Evolutionary conservation across 2,329 filamentous ascomycete genomes (phyloP).

Genomic region (Fusarium sp.): DNA sequence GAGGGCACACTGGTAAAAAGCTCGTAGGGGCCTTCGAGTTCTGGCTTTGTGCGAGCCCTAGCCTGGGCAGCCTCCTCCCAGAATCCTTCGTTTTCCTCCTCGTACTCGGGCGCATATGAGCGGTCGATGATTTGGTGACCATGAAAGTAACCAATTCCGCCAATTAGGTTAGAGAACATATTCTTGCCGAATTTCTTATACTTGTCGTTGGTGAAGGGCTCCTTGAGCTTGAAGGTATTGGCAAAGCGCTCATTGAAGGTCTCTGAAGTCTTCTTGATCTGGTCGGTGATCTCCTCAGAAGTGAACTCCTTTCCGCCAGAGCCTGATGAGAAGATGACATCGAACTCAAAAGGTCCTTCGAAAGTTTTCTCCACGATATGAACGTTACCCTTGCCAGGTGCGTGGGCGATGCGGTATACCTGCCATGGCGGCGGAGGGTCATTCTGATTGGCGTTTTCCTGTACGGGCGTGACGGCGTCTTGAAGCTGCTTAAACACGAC

Average conservation of each 20-base stretch:
- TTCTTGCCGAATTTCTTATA: slow-evolving; percentile 85
- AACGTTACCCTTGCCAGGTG: slow-evolving; percentile 76
- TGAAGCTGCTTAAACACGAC: slow-evolving; percentile 65
- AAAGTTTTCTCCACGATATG: slow-evolving; percentile 94
- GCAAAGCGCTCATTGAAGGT: slow-evolving; percentile 80
- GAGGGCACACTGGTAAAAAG: slow-evolving; percentile 93
- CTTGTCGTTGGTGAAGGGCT: slow-evolving; percentile 77
- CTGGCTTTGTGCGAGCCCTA: slow-evolving; percentile 71
- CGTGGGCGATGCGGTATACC: slow-evolving; percentile 80
- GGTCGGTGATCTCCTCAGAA: slow-evolving; percentile 71
- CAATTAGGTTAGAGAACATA: slow-evolving; percentile 92
- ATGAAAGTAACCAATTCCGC: slow-evolving; percentile 95
- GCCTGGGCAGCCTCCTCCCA: slow-evolving; percentile 92
- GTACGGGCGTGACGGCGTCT: slow-evolving; percentile 58
- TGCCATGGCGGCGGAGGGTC: slow-evolving; percentile 86
- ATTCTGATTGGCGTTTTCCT: slow-evolving; percentile 61
- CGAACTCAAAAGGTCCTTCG: slow-evolving; percentile 89
- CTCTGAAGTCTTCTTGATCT: slow-evolving; percentile 71
- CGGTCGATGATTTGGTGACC: slow-evolving; percentile 89
- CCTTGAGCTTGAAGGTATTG: slow-evolving; percentile 70
- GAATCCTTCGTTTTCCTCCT: slow-evolving; percentile 94
- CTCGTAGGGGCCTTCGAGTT: slow-evolving; percentile 82
- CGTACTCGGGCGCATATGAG: slow-evolving; percentile 90
- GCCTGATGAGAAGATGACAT: slow-evolving; percentile 86
- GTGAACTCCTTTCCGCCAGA: slow-evolving; percentile 67